Base-by-base conservation (phyloP, 2,329 filamentous ascomycete species). In the Septoria linicola region DNA sequence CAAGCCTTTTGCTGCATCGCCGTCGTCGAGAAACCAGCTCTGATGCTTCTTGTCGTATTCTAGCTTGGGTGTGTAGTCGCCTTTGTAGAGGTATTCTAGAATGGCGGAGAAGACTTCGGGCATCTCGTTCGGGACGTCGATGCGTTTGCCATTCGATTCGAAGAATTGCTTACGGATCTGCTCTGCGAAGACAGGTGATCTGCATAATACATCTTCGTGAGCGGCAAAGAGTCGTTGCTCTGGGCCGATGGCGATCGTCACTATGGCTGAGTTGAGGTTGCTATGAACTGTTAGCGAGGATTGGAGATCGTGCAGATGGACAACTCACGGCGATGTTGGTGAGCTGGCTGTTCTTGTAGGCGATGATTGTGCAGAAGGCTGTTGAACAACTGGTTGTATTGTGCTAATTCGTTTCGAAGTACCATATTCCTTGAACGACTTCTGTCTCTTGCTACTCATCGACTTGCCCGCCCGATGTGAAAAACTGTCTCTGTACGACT, bases 71-170 rank as follows among this genome's bases (percentile, higher is more conserved):
- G 85, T 91, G 74, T 96, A 96, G 71, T 96, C 91, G 58, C 90
- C 90, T 73, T 95, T 95, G 80, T 95, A 95, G 50, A 96, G 82
- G 62, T 87, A 96, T 68, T 96, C 91, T 50, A 96, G 83, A 8
- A 96, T 80, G 4, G 87, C 90, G 6, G 89, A 95, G 71, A 96
- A 91, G 64, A 95, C 85, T 68, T 95, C 89, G 16, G 91, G 89
- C 62, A 91, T 85, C 70, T 96, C 91, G 54, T 92, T 83, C 1
- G 89, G 86, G 1, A 96, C 81, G 44, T 85, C 80, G 67, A 96
- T 86, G 48, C 85, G 84, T 72, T 89, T 90, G 66, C 76, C 77
- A 49, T 76, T 65, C 13, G 75, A 67, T 53, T 80, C 80, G 72
- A 82, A 79, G 75, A 81, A 86, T 64, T 85, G 81, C 57, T 77